phyloP scores from a whole-genome alignment of 2,329 filamentous ascomycete species.

The Stagonosporopsis cucurbitacearum region DNA sequence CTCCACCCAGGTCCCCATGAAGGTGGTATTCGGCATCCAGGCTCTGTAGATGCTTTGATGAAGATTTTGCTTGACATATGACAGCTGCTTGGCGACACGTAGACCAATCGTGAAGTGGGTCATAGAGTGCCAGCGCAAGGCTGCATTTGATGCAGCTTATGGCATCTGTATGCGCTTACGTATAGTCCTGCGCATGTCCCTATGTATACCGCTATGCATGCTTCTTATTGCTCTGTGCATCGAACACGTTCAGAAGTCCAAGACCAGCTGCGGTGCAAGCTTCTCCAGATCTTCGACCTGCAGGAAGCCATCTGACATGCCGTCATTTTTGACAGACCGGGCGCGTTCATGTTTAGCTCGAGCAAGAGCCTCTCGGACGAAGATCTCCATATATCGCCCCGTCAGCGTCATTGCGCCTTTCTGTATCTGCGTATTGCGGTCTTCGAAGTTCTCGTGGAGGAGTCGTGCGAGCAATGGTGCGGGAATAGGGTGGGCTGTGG shows the following conservation, averaged over 20 bases:
- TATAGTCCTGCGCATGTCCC: neutral
- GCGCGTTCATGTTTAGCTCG: constrained; percentile 74
- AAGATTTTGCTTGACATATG: constrained; percentile 9
- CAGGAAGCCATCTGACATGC: constrained; percentile 65
- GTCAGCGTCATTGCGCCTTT: constrained; percentile 67
- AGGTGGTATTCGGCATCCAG: neutral
- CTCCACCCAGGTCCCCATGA: neutral
- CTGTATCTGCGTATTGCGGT: constrained; percentile 49
- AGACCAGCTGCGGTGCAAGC: constrained; percentile 79
- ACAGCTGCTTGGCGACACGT: neutral
- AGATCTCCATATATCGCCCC: constrained; percentile 87
- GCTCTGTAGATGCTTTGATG: neutral
- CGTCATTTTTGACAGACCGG: constrained; percentile 47
- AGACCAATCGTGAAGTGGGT: neutral
- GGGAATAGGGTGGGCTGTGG: constrained; percentile 63
- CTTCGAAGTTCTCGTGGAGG: constrained; percentile 77
- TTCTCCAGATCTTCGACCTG: constrained; percentile 93
- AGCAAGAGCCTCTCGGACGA: constrained; percentile 87
- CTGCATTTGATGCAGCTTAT: neutral
- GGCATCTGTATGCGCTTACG: neutral
- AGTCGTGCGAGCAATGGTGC: constrained; percentile 76
- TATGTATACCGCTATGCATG: neutral
- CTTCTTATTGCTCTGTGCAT: constrained; percentile 2
- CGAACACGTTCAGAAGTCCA: constrained; percentile 71
- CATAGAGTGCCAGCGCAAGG: neutral